A percentile compares a stretch with the other conserved stretches of the same genome.
phyloP scores from a whole-genome alignment of 257 asterid genomes.

The Rauvolfia tetraphylla region DNA sequence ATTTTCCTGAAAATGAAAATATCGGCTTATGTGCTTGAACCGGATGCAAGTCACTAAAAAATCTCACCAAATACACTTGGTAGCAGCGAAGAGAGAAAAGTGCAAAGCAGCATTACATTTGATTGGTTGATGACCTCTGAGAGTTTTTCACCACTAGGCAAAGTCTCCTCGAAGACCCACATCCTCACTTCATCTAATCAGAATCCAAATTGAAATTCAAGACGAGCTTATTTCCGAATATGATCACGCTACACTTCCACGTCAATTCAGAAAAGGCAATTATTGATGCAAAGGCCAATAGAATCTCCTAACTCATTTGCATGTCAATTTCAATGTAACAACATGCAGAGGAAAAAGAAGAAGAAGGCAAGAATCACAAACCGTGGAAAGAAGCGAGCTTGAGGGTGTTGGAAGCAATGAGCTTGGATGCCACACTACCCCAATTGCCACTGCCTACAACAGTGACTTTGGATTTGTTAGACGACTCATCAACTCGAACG shows the following conservation, averaged over 20 bases:
- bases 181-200: slow-evolving; percentile 71
- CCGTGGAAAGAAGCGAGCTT: slow-evolving; percentile 64
- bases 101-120: slow-evolving; percentile 36
- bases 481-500: slow-evolving; percentile 13
- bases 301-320: not conserved
- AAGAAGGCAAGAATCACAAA: slow-evolving; percentile 2
- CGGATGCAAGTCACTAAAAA: not conserved
- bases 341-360: not conserved
- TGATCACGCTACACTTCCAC: not conserved
- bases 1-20: slow-evolving; percentile 61
- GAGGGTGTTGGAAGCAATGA: slow-evolving; percentile 74
- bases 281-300: not conserved
- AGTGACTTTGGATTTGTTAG: slow-evolving; percentile 53
- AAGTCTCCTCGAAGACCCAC: slow-evolving; percentile 80
- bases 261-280: not conserved
- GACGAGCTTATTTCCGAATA: not conserved
- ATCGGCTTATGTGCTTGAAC: not conserved
- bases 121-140: slow-evolving; percentile 61
- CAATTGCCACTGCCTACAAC: slow-evolving; percentile 91
- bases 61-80: not conserved
- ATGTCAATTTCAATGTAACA: slow-evolving; percentile 2
- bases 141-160: slow-evolving; percentile 64
- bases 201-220: slow-evolving; percentile 9
- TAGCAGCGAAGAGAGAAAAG: not conserved
- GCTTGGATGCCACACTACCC: slow-evolving; percentile 94